A percentile compares a stretch with the other conserved stretches of the same genome.
Evolutionary conservation across 2,329 filamentous ascomycete genomes (phyloP).

Genomic region (Cladosporium sp.): DNA sequence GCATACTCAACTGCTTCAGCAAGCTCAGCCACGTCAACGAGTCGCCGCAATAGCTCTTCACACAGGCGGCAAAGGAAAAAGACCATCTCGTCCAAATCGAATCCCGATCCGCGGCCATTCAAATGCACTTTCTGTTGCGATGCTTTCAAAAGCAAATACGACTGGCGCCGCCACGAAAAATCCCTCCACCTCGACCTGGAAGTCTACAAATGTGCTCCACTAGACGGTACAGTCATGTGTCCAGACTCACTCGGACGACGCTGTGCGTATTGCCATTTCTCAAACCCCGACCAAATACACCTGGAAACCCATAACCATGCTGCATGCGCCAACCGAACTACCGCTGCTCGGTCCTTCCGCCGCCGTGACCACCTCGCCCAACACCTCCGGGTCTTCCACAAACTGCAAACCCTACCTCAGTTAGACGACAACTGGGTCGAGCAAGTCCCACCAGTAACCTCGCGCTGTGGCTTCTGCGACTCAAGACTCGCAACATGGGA

Average conservation of each 20-base stretch:
- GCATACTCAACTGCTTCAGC: conserved; percentile 8
- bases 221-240: neutral
- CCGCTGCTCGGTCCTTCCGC: conserved; percentile 5
- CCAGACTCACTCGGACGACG: neutral
- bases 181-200: conserved; percentile 10
- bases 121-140: conserved; percentile 12
- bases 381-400: conserved; percentile 10
- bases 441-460: neutral
- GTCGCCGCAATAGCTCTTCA: neutral
- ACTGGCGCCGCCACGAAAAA: conserved; percentile 12
- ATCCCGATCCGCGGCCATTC: neutral
- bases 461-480: conserved; percentile 10
- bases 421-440: neutral
- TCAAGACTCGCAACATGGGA: conserved; percentile 2
- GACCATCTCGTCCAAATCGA: neutral
- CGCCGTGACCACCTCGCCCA: conserved; percentile 8
- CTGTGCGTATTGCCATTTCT: neutral
- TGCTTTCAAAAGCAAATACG: conserved; percentile 13
- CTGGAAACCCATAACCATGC: conserved; percentile 1
- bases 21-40: conserved; percentile 1
- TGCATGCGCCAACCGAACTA: neutral
- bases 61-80: neutral
- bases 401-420: neutral
- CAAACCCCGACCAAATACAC: neutral
- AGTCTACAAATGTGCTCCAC: conserved; percentile 3